These are phyloP conservation scores for Penicillium sp. DNA, from an alignment of 2,329 filamentous ascomycete genomes.

Conservation along the genomic window DNA sequence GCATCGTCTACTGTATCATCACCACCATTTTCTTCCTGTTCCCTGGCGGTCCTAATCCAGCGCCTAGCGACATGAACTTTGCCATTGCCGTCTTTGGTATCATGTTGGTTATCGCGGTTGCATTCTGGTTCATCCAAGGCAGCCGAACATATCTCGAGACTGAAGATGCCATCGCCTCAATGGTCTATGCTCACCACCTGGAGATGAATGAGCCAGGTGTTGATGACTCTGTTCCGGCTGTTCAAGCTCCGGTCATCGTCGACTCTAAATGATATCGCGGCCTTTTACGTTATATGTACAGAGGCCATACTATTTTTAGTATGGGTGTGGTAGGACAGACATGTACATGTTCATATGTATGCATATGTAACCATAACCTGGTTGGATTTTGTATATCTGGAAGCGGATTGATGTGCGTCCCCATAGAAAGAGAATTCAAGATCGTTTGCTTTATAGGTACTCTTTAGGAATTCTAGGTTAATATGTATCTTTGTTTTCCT, in stretches of 20 bases:
- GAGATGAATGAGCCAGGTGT: conserved; percentile 13
- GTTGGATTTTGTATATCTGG: background rate
- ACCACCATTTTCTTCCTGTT: conserved; percentile 59
- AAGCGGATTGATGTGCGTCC: background rate
- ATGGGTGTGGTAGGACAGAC: background rate
- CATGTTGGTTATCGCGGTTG: conserved; percentile 51
- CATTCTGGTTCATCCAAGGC: conserved; percentile 53
- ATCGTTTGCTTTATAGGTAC: too few species aligned
- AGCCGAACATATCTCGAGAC: conserved; percentile 38
- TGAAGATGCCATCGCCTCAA: conserved; percentile 28
- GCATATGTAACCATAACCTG: background rate
- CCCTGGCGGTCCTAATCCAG: conserved; percentile 46
- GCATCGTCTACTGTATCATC: conserved; percentile 51
- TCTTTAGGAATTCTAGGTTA: background rate
- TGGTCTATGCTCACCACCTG: conserved; percentile 29
- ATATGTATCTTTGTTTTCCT: too few species aligned
- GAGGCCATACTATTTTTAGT: background rate
- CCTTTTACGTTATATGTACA: background rate
- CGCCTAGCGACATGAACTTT: conserved; percentile 55
- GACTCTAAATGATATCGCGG: background rate
- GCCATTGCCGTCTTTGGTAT: conserved; percentile 57
- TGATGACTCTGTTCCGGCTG: background rate
- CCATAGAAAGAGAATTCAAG: background rate
- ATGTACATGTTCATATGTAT: background rate
- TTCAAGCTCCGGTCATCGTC: background rate